Conservation (phyloP, 169 alveolate genomes). For the Cyclospora cayetanensis region DNA sequence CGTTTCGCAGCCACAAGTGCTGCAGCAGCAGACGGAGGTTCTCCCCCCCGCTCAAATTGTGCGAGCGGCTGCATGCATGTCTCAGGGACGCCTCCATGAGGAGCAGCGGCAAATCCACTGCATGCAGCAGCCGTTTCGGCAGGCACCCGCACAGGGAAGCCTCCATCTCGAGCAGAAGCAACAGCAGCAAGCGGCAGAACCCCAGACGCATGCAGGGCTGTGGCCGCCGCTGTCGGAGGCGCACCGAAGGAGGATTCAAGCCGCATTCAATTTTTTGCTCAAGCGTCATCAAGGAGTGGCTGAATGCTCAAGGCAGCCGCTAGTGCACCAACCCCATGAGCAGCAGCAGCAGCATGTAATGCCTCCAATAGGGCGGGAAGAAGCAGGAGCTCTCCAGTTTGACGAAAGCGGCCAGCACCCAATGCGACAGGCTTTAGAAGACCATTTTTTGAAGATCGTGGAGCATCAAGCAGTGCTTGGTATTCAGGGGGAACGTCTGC, state of each 20-base stretch:
- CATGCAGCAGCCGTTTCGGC: too few species aligned
- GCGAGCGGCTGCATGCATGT: too few species aligned
- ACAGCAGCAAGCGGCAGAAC: too few species aligned
- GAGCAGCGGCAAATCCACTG: too few species aligned
- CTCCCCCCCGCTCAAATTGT: too few species aligned
- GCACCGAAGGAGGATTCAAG: not conserved
- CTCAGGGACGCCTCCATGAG: too few species aligned
- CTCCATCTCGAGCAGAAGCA: too few species aligned
- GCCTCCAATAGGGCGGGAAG: not conserved
- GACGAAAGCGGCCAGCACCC: not conserved
- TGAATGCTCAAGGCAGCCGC: not conserved
- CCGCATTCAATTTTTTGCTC: not conserved
- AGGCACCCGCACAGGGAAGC: too few species aligned
- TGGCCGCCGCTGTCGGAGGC: too few species aligned
- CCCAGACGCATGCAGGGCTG: too few species aligned
- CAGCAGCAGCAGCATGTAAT: slow-evolving; percentile 20
- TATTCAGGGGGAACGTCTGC: not conserved
- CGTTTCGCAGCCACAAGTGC: too few species aligned
- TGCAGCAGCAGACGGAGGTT: too few species aligned
- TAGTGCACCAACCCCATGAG: not conserved
- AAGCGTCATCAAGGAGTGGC: not conserved
- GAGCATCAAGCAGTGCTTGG: not conserved
- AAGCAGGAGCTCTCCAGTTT: not conserved
- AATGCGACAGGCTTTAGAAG: not conserved
- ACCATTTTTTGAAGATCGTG: not conserved